phyloP scores from a whole-genome alignment of 495 filamentous ascomycete genomes.

The Platismatia glauca region DNA sequence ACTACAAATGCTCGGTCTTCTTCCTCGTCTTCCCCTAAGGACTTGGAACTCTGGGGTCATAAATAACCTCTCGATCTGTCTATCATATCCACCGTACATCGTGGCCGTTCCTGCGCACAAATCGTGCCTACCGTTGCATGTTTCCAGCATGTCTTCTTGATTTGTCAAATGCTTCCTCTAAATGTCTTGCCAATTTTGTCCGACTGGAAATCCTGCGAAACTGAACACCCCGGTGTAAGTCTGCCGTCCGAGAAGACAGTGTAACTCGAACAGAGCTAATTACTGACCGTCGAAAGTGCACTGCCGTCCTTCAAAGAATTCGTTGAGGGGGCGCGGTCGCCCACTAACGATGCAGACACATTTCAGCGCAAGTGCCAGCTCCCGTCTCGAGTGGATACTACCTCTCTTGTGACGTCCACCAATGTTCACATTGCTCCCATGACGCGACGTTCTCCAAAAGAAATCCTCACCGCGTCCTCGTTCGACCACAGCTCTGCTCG shows the following conservation, averaged over 20 bases:
- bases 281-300: neutral
- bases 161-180: neutral
- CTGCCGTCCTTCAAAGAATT: neutral
- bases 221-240: neutral
- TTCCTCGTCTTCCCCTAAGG: neutral
- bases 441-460: neutral
- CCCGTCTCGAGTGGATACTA: neutral
- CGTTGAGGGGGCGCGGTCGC: neutral
- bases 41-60: neutral
- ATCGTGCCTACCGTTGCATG: neutral
- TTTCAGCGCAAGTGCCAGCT: neutral
- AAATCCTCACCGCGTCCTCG: neutral
- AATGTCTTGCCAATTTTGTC: neutral
- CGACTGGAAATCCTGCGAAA: neutral
- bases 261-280: neutral
- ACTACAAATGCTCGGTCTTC: neutral
- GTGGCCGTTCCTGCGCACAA: neutral
- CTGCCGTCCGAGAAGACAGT: neutral
- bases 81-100: neutral
- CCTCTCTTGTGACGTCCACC: neutral
- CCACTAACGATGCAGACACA: neutral
- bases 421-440: neutral
- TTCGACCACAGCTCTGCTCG: neutral
- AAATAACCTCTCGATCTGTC: neutral
- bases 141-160: neutral